phyloP scores from a whole-genome alignment of 2,329 filamentous ascomycete species.

The Lecanicillium sp. region DNA sequence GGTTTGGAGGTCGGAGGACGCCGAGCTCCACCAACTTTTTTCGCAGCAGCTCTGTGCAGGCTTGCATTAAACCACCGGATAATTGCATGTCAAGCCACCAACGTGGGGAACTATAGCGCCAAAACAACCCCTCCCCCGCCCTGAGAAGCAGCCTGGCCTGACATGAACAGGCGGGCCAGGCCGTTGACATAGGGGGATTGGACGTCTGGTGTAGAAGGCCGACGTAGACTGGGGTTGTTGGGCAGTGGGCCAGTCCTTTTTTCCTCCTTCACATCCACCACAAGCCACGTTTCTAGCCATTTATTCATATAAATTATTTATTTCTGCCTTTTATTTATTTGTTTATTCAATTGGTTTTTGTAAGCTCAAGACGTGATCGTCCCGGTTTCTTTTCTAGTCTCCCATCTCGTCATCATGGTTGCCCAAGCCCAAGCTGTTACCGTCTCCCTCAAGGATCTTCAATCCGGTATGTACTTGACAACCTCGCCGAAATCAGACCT shows the following conservation, averaged over 20 bases:
- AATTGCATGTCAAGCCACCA: neutral
- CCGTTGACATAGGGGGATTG: too few relatives aligned
- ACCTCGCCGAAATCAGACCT: too few relatives aligned
- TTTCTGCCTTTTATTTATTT: neutral
- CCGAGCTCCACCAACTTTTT: slow-evolving; percentile 22
- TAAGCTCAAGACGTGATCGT: neutral
- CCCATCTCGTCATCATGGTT: slow-evolving; percentile 25
- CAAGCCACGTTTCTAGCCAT: neutral
- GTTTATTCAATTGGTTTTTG: neutral
- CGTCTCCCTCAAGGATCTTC: slow-evolving; percentile 53
- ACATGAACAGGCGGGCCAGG: too few relatives aligned
- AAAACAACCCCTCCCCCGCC: slow-evolving; percentile 7
- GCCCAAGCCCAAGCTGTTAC: slow-evolving; percentile 47
- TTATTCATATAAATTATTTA: neutral
- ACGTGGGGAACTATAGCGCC: neutral
- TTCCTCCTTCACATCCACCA: neutral
- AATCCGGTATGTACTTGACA: slow-evolving; percentile 49
- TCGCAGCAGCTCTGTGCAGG: neutral
- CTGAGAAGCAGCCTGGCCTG: neutral
- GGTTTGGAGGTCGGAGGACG: slow-evolving; percentile 17
- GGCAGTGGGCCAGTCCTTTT: neutral
- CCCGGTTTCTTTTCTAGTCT: neutral
- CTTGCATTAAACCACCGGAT: neutral
- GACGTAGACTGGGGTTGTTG: neutral
- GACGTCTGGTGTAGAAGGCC: too few relatives aligned